A percentile compares a stretch with the other conserved stretches of the same genome.
These are phyloP conservation scores for rapeseed (Brassica napus) DNA, from an alignment of 345 rosid genomes.

Conservation along the genomic window Da-Ae NC_063438.1:18702501-18703000, in stretches of 20 bases:
- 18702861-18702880: slow-evolving; percentile 23
- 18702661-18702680: slow-evolving; percentile 62
- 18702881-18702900: slow-evolving; percentile 11
- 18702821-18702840: slow-evolving; percentile 7
- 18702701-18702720: slow-evolving; percentile 22
- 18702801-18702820: neutral
- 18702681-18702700: slow-evolving; percentile 8
- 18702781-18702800: neutral
- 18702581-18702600: slow-evolving; percentile 79
- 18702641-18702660: slow-evolving; percentile 95
- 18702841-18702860: slow-evolving; percentile 26
- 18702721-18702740: slow-evolving; percentile 13
- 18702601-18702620: slow-evolving; percentile 73
- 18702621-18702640: slow-evolving; percentile 74
- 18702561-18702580: slow-evolving; percentile 99
- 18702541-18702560: slow-evolving; percentile 60
- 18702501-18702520: slow-evolving; percentile 26
- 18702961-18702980: slow-evolving; percentile 32
- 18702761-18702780: neutral
- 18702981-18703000: slow-evolving; percentile 14
- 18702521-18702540: slow-evolving; percentile 26
- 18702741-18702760: slow-evolving; percentile 24
- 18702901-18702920: neutral
- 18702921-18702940: neutral
- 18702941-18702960: slow-evolving; percentile 21